Base-by-base conservation (phyloP, 352 stramenopile genomes). In the Phytopythium sindhum region DNA sequence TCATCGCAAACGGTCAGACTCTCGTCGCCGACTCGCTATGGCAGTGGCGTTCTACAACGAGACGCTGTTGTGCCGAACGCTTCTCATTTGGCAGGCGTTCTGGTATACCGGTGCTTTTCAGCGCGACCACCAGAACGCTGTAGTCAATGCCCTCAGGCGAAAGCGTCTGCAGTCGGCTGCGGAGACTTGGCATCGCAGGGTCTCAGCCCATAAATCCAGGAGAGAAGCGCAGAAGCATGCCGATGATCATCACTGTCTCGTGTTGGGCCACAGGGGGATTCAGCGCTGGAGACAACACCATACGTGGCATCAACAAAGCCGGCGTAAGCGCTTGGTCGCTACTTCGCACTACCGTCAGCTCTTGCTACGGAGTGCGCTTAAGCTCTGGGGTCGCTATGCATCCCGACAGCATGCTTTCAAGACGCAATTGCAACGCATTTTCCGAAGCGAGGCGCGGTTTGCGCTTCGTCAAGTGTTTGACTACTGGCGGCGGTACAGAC, bases 401-500 rank as follows among this genome's bases (percentile, higher is more conserved):
- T 35, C 23, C 24, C 37, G n/a, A 2, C 35, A 60, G 9, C 45
- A 58, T 15, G 11, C 12, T 15, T 29, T 72, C 14, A 68, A 62
- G 23, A 45, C 26, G 17, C 60, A 57, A 28, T 19, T 72, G 31
- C 50, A 65, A 17, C 50, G 28, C 6, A 28, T 68, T 4, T 68
- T 72, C 35, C 56, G 55, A 31, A 55, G 57, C 14, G 66, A 69
- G 21, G 33, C 10, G 7, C 35, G 24, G 21, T 65, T 60, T 35
- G 31, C 66, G 37, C 39, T 72, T 9, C 23, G 55, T 17, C 51
- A 50, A 39, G 35, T 60, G 2, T 72, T 72, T 24, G 21, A 15
- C 19, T 14, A n/a, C 2, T 72, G 66, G 61, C 53, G 24, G 26
- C 48, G 41, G 0, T 72, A 65, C 17, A 52, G 56, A n/a, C 66